phyloP scores from a whole-genome alignment of 106 monocot species.

The Narthecium ossifragum region DNA sequence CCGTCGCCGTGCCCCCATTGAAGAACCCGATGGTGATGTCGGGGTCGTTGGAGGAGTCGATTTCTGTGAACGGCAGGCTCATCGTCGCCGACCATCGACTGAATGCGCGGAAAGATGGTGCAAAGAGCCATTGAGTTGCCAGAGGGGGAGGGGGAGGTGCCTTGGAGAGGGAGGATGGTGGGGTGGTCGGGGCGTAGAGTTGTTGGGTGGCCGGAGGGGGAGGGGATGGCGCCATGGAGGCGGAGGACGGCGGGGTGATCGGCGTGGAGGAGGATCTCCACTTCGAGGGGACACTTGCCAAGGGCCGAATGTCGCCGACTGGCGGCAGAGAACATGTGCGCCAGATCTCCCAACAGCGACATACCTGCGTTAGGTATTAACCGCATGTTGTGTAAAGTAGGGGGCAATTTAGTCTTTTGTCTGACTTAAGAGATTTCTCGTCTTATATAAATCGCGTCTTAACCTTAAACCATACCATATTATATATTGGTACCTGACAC shows the following conservation, averaged over 20 bases:
- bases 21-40: conserved; percentile 83
- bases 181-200: conserved; percentile 40
- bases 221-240: conserved; percentile 55
- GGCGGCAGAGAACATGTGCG: too few relatives aligned
- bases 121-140: conserved; percentile 23
- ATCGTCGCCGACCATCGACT: conserved; percentile 60
- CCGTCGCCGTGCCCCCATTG: conserved; percentile 79
- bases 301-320: too few relatives aligned
- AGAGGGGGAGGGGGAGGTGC: conserved; percentile 27
- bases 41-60: conserved; percentile 10
- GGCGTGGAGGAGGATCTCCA: too few relatives aligned
- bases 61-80: conserved; percentile 42
- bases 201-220: conserved; percentile 52
- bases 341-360: too few relatives aligned
- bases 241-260: not conserved
- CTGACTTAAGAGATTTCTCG: too few relatives aligned
- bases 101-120: conserved; percentile 67
- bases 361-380: too few relatives aligned
- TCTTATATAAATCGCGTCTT: too few relatives aligned
- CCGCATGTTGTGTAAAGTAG: too few relatives aligned
- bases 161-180: conserved; percentile 50
- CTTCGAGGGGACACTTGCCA: too few relatives aligned
- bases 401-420: too few relatives aligned
- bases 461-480: too few relatives aligned
- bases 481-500: too few relatives aligned